phyloP scores from a whole-genome alignment of 2,329 filamentous ascomycete genomes.

The Alternaria dauci region DNA sequence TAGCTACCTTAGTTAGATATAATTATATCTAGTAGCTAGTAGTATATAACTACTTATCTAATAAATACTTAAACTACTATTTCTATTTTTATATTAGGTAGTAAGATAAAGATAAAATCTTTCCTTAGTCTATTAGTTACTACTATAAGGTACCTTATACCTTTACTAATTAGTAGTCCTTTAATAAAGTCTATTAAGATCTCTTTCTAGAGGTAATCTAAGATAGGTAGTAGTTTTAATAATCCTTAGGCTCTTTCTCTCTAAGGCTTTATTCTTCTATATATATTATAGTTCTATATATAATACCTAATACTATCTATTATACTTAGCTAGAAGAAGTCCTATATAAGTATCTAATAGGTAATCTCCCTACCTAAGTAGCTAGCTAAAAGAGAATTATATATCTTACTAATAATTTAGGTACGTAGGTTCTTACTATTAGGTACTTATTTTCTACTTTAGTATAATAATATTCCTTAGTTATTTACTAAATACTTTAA shows the following conservation, averaged over 20 bases:
- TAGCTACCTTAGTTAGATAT: no score
- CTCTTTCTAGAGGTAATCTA: neutral
- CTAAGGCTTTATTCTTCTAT: neutral
- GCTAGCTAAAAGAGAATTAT: neutral
- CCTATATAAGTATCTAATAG: neutral
- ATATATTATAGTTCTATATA: neutral
- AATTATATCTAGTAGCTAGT: no score
- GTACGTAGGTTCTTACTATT: neutral
- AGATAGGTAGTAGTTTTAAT: constrained; percentile 9
- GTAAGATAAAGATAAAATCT: neutral
- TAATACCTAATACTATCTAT: neutral
- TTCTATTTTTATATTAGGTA: no score
- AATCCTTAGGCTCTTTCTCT: neutral
- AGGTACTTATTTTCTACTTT: neutral
- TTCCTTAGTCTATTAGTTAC: neutral
- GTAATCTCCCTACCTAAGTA: neutral
- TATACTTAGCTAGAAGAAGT: neutral
- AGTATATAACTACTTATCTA: no score
- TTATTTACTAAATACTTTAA: neutral
- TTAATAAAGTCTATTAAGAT: constrained; percentile 10
- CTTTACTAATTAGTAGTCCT: neutral
- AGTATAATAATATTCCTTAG: neutral
- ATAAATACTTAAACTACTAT: no score
- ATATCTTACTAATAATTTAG: neutral
- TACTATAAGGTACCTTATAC: neutral